Evolutionary conservation across 2,329 filamentous ascomycete genomes (phyloP).

Genomic region (Orbilia quercus): DNA sequence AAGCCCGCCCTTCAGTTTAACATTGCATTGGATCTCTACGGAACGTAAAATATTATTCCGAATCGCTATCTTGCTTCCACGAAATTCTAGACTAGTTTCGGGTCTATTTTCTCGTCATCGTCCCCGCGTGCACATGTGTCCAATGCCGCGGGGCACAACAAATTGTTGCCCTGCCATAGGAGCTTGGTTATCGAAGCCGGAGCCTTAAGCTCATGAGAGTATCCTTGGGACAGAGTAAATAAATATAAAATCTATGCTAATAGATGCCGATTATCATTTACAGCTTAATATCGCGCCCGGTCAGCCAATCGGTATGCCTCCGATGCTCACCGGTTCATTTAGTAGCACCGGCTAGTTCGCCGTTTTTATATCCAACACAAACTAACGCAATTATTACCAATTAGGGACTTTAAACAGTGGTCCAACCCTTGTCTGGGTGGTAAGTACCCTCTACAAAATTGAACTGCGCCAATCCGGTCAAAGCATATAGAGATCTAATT

Average conservation of each 20-base stretch:
- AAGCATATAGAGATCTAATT: background rate
- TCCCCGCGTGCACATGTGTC: constrained; percentile 1
- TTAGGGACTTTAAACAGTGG: constrained; percentile 40
- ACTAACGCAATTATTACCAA: background rate
- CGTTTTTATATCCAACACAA: constrained; percentile 15
- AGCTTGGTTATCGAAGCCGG: too few species aligned
- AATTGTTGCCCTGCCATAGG: background rate
- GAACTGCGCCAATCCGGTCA: too few species aligned
- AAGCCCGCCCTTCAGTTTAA: too few species aligned
- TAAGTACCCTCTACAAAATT: constrained; percentile 20
- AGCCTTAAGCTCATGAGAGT: background rate
- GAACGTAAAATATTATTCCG: constrained; percentile 33
- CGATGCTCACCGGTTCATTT: background rate
- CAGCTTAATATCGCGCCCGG: constrained; percentile 44
- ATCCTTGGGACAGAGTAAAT: background rate
- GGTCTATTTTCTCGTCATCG: too few species aligned
- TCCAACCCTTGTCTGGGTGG: constrained; percentile 46
- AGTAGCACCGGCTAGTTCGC: too few species aligned
- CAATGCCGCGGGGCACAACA: constrained; percentile 23
- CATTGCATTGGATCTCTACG: too few species aligned
- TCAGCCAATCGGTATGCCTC: constrained; percentile 29
- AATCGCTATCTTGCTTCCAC: constrained; percentile 31
- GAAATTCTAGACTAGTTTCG: too few species aligned
- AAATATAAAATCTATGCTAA: background rate
- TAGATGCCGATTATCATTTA: background rate